Evolutionary conservation across 805 yeast genomes (phyloP).

Genomic region (Debaryomyces hansenii): DNA sequence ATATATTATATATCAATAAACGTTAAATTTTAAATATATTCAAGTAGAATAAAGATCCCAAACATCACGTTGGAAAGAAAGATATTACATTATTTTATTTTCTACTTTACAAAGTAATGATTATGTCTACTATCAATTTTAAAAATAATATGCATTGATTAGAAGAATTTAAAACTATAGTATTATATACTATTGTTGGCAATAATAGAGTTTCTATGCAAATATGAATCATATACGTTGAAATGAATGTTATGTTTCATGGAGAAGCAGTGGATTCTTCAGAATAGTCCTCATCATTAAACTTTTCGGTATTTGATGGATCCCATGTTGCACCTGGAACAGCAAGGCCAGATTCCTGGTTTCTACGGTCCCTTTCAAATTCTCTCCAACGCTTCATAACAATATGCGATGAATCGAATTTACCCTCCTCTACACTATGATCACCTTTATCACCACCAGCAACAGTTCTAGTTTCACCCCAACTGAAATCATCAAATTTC

Average conservation of each 20-base stretch:
- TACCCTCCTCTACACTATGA: conserved; percentile 73
- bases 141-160: no score
- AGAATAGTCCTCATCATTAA: conserved; percentile 23
- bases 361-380: conserved; percentile 70
- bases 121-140: no score
- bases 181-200: no score
- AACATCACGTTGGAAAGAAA: no score
- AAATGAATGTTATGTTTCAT: neutral
- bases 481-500: conserved; percentile 94
- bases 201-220: no score
- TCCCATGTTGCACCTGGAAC: conserved; percentile 48
- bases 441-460: conserved; percentile 64
- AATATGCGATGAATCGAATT: conserved; percentile 87
- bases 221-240: no score
- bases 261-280: conserved; percentile 17
- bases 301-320: conserved; percentile 34
- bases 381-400: conserved; percentile 95
- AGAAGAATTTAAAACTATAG: no score
- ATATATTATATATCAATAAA: no score
- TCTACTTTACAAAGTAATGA: no score
- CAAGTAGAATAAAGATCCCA: no score
- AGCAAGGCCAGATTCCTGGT: conserved; percentile 24
- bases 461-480: conserved; percentile 94
- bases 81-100: no score
- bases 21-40: no score